Base-by-base conservation (phyloP, 164 flowering plant genomes). In the Amborella trichopoda region DNA sequence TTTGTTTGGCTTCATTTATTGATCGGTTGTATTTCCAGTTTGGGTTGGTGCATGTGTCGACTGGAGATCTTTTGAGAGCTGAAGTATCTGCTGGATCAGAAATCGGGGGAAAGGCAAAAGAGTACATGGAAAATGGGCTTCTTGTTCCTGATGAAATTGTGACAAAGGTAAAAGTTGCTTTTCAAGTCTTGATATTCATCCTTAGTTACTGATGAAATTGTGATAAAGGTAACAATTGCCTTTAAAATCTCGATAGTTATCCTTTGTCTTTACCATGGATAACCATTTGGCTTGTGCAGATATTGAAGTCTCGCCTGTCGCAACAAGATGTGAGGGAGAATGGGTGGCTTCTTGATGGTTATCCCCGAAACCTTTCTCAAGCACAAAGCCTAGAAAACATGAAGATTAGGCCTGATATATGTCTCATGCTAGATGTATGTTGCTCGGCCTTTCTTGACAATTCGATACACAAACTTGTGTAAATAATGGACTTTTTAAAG, bases 331-430 rank as follows among this genome's bases (percentile, higher is more conserved):
- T 74, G 44, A 73, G 65, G 63, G 81, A 74, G 62, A 78, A 61
- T 50, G 98, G 98, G 38, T 91, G 98, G 98, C 96, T 91, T 65
- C 72, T 91, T 28, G 96, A 91, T 78, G 98, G 98, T 19, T 87
- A 70, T 64, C 96, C 84, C 19, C 61, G 98, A 50, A 91, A 68
- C 59, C 58, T 48, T 22, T 47, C 77, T 17, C 98, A 91, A 65
- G 98, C 95, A 23, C 65, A 80, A 49, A 80, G 86, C 62, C 73
- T 91, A 44, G 88, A 86, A 50, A 60, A 67, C 27, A 24, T 69
- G 69, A 68, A 72, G 40, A 71, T 91, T 28, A 66, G 81, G 52
- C 98, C 95, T 18, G 93, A 87, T 62, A 48, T 81, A 14, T 91
- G 59, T 53, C 52, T 91, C 9, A 63, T 73, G 25, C 63, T 91